Percentiles rank a stretch among this genome's conserved stretches.
Evolutionary conservation across 2,329 filamentous ascomycete genomes (phyloP).

Genomic region (Myrmaecium sp.): DNA sequence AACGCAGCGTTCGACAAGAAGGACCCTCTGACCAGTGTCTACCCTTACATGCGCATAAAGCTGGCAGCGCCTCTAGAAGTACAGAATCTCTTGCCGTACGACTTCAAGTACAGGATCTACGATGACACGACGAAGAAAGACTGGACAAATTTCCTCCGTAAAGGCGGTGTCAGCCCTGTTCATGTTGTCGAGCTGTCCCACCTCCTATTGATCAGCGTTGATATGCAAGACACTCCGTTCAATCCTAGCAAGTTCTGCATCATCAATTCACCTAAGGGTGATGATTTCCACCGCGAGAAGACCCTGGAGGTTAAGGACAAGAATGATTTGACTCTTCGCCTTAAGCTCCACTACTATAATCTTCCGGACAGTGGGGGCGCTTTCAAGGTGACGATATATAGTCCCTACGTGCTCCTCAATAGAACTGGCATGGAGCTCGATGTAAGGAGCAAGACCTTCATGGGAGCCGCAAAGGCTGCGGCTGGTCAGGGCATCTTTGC

Average conservation of each 20-base stretch:
- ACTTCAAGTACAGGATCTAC: conserved; percentile 98
- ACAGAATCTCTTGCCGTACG: conserved; percentile 86
- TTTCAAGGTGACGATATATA: conserved; percentile 90
- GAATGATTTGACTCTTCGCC: conserved; percentile 57
- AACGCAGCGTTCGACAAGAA: conserved; percentile 71
- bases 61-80: conserved; percentile 85
- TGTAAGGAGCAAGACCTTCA: conserved; percentile 74
- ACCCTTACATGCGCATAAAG: conserved; percentile 88
- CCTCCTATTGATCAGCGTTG: conserved; percentile 76
- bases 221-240: conserved; percentile 92
- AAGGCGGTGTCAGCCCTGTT: conserved; percentile 90
- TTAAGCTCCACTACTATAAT: conserved; percentile 79
- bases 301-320: conserved; percentile 69
- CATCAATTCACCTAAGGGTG: conserved; percentile 75
- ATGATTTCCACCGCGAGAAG: conserved; percentile 77
- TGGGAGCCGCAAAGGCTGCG: conserved; percentile 65
- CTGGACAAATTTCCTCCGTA: conserved; percentile 95
- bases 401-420: conserved; percentile 87
- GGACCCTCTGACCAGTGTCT: conserved; percentile 67
- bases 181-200: conserved; percentile 95
- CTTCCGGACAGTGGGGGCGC: conserved; percentile 86
- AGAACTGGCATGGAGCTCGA: conserved; percentile 82
- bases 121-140: conserved; percentile 98
- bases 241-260: conserved; percentile 93
- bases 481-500: conserved; percentile 60